phyloP scores from a whole-genome alignment of 169 alveolate genomes.

The Eimeria falciformis region DNA sequence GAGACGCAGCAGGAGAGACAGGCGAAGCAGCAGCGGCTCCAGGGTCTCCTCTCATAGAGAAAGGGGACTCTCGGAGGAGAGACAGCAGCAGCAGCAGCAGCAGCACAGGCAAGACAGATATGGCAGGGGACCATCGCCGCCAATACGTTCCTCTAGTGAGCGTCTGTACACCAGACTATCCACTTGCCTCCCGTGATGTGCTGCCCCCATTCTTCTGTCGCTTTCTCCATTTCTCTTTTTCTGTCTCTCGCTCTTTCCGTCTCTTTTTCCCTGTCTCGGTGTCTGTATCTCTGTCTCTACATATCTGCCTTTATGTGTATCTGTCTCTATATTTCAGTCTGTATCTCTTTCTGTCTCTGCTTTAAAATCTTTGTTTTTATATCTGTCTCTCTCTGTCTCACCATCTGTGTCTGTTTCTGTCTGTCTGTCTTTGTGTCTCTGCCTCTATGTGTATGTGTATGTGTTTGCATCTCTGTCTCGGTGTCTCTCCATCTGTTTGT shows the following conservation, averaged over 20 bases:
- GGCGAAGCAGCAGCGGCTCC: conserved; percentile 19
- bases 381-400: not conserved
- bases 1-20: not conserved
- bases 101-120: not conserved
- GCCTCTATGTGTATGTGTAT: not conserved
- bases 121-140: not conserved
- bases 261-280: not conserved
- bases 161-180: no score
- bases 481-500: no score
- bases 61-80: not conserved
- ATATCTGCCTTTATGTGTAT: not conserved
- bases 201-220: no score
- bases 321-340: not conserved
- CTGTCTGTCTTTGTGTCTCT: not conserved
- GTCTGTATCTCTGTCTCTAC: not conserved
- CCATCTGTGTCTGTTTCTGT: not conserved
- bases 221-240: no score
- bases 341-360: not conserved
- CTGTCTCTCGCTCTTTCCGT: no score
- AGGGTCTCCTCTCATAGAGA: not conserved
- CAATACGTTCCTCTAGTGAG: no score
- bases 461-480: not conserved
- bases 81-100: conserved; percentile 14
- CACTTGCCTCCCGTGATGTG: no score
- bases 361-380: no score